Evolutionary conservation across 1,139 yeast species (phyloP).

Genomic region (Trichomonascaceae sp.): DNA sequence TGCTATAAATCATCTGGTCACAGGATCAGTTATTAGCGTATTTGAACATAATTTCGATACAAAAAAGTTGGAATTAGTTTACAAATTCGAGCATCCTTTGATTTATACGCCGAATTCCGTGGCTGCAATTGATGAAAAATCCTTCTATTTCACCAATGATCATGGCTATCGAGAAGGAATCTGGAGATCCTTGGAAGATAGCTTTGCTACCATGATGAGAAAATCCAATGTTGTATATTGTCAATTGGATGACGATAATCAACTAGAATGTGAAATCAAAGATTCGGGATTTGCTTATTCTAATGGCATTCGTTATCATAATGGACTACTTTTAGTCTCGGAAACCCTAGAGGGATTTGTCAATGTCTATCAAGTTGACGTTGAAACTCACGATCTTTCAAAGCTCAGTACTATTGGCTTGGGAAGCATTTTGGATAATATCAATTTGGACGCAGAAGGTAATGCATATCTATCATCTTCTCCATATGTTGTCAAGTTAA

Average conservation of each 20-base stretch:
- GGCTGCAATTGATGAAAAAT: constrained; percentile 8
- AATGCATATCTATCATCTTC: background rate
- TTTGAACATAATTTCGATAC: constrained; percentile 8
- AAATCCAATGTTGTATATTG: constrained; percentile 1
- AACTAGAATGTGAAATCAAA: background rate
- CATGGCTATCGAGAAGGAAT: constrained; percentile 8
- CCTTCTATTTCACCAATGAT: constrained; percentile 11
- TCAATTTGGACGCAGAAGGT: background rate
- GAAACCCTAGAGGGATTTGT: constrained; percentile 3
- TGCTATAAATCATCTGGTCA: constrained; percentile 8
- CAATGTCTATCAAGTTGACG: background rate
- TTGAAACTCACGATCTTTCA: background rate
- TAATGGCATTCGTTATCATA: constrained; percentile 2
- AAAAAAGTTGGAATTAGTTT: constrained; percentile 3
- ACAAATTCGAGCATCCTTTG: constrained; percentile 4
- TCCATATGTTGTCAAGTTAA: background rate
- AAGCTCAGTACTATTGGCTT: background rate
- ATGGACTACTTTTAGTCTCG: background rate
- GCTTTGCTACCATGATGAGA: constrained; percentile 1
- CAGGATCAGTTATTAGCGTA: constrained; percentile 4
- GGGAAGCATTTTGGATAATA: constrained; percentile 2
- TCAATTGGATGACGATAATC: background rate
- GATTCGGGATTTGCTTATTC: background rate
- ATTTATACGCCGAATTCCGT: constrained; percentile 10
- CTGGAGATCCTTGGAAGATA: constrained; percentile 7